These are phyloP conservation scores for Diplodia scrobiculata DNA, from an alignment of 2,329 filamentous ascomycete species.

Conservation along the genomic window DNA sequence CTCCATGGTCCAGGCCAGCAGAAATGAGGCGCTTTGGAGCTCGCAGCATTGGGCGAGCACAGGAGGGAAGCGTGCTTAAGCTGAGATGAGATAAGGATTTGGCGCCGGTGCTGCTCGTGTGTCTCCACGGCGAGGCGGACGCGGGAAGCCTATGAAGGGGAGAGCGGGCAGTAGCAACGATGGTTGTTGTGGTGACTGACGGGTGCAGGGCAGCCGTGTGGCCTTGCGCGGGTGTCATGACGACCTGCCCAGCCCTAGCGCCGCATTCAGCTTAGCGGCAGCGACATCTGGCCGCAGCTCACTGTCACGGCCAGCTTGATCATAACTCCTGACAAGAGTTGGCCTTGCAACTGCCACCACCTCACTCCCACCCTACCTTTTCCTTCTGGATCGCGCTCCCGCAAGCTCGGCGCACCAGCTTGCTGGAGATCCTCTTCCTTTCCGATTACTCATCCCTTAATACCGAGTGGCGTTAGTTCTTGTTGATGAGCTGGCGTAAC, in stretches of 20 bases:
- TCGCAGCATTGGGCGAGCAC: neutral
- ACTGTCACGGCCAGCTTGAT: slow-evolving; percentile 28
- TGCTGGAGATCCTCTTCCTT: slow-evolving; percentile 40
- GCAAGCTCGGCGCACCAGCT: slow-evolving; percentile 29
- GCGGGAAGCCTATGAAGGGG: too few relatives aligned
- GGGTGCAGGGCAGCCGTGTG: neutral
- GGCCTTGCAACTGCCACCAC: slow-evolving; percentile 25
- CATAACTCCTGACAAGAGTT: slow-evolving; percentile 26
- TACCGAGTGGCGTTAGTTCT: slow-evolving; percentile 26
- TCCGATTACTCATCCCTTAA: slow-evolving; percentile 34
- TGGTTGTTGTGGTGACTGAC: neutral
- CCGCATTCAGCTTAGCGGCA: slow-evolving; percentile 13
- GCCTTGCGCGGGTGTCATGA: slow-evolving; percentile 15
- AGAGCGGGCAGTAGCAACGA: too few relatives aligned
- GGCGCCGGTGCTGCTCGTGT: too few relatives aligned
- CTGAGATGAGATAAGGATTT: too few relatives aligned
- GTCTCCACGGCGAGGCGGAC: too few relatives aligned
- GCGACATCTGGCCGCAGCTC: slow-evolving; percentile 16
- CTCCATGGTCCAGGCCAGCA: neutral
- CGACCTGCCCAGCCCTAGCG: slow-evolving; percentile 8
- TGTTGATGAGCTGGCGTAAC: slow-evolving; percentile 44
- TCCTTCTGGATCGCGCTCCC: slow-evolving; percentile 25
- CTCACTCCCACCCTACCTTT: slow-evolving; percentile 16
- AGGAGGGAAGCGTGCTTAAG: neutral
- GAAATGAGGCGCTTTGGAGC: neutral